phyloP scores from a whole-genome alignment of 177 flowering plant genomes.

The Telopea speciosissima region DNA sequence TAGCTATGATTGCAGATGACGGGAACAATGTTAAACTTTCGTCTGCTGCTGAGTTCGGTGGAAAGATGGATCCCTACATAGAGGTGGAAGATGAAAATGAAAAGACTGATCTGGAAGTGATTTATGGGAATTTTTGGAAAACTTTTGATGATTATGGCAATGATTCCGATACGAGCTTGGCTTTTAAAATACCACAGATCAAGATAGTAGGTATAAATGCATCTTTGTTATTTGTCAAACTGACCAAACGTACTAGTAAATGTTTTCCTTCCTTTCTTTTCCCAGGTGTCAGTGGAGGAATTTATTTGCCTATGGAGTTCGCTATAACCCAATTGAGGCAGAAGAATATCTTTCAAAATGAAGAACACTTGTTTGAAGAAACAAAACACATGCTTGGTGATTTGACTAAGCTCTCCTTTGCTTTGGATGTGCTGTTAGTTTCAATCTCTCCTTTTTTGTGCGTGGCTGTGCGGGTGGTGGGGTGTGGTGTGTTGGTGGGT shows the following conservation, averaged over 20 bases:
- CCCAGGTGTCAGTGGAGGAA: slow-evolving; percentile 11
- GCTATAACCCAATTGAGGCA: slow-evolving; percentile 4
- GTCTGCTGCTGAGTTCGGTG: slow-evolving; percentile 2
- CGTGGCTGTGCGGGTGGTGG: too few relatives aligned
- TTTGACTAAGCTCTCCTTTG: slow-evolving; percentile 18
- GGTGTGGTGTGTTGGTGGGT: too few relatives aligned
- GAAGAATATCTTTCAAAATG: not conserved
- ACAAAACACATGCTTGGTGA: slow-evolving; percentile 17
- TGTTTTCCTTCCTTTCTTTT: slow-evolving; percentile 6
- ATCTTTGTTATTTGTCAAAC: not conserved
- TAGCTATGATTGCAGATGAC: not conserved
- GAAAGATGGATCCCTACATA: not conserved
- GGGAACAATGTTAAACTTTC: not conserved
- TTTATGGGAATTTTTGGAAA: slow-evolving; percentile 13
- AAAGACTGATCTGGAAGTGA: slow-evolving; percentile 1
- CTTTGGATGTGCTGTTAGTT: slow-evolving; percentile 17
- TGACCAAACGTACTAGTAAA: not conserved
- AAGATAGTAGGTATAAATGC: slow-evolving; percentile 4
- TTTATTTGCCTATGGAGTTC: slow-evolving; percentile 13
- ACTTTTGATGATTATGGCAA: slow-evolving; percentile 4
- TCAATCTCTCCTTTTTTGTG: not conserved
- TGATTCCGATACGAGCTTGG: not conserved
- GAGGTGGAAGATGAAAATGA: slow-evolving; percentile 7
- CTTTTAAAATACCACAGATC: not conserved
- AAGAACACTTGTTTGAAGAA: slow-evolving; percentile 5